These are phyloP conservation scores for Leccinum subrobustum DNA, from an alignment of 1,284 basidiomycete genomes.

Conservation along the genomic window DNA sequence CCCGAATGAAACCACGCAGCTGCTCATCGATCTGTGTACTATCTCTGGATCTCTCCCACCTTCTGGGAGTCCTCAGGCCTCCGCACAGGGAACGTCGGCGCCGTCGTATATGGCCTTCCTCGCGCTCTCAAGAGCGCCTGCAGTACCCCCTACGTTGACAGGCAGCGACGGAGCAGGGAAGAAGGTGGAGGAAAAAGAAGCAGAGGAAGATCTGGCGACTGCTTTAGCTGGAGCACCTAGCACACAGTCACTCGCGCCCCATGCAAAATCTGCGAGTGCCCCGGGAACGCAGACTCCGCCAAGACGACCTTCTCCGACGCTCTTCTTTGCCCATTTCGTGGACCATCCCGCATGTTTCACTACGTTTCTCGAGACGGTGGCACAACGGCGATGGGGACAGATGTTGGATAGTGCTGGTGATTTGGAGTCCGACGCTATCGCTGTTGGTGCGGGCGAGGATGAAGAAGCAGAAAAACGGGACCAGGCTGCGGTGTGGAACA, in stretches of 20 bases:
- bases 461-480: slow-evolving; percentile 63
- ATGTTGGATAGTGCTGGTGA: slow-evolving; percentile 46
- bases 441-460: slow-evolving; percentile 33
- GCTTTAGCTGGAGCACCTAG: slow-evolving; percentile 16
- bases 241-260: slow-evolving; percentile 31
- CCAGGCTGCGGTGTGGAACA: slow-evolving; percentile 93
- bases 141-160: slow-evolving; percentile 41
- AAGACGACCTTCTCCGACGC: slow-evolving; percentile 75
- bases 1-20: slow-evolving; percentile 84
- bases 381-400: slow-evolving; percentile 80
- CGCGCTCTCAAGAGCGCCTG: slow-evolving; percentile 58
- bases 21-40: slow-evolving; percentile 91
- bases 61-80: slow-evolving; percentile 18
- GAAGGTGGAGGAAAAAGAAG: slow-evolving; percentile 19
- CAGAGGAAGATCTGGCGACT: slow-evolving; percentile 19
- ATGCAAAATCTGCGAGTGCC: slow-evolving; percentile 14
- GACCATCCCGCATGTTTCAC: slow-evolving; percentile 69
- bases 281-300: slow-evolving; percentile 30
- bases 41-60: slow-evolving; percentile 53
- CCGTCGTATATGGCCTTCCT: slow-evolving; percentile 79
- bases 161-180: slow-evolving; percentile 35
- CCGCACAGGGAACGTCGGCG: slow-evolving; percentile 33
- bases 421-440: slow-evolving; percentile 10
- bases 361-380: slow-evolving; percentile 85
- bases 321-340: slow-evolving; percentile 94